Conservation (phyloP, 305 asterid genomes). For the Plantago coronopus region DNA sequence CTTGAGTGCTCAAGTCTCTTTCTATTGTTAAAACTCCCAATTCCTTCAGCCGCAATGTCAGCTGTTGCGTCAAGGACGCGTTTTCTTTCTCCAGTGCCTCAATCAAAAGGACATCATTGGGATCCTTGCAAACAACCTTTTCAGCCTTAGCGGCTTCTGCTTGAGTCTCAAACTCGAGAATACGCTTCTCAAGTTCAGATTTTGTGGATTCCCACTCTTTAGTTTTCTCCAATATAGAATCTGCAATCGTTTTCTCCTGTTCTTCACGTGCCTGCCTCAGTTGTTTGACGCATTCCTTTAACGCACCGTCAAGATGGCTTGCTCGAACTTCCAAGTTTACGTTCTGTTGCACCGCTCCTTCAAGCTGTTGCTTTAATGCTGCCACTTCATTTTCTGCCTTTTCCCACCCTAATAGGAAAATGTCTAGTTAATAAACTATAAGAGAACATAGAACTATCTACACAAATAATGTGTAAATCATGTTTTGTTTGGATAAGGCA, state of each 20-base stretch:
- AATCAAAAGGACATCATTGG: slow-evolving; percentile 29
- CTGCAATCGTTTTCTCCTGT: slow-evolving; percentile 44
- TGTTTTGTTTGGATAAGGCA: too few relatives aligned
- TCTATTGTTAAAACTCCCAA: slow-evolving; percentile 46
- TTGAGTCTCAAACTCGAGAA: slow-evolving; percentile 35
- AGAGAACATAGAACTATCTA: not conserved
- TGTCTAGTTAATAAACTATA: not conserved
- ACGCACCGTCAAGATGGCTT: slow-evolving; percentile 81
- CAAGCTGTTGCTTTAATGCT: slow-evolving; percentile 67
- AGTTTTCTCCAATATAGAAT: slow-evolving; percentile 38
- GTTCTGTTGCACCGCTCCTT: slow-evolving; percentile 67
- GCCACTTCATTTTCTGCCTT: slow-evolving; percentile 76
- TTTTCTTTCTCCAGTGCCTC: slow-evolving; percentile 54
- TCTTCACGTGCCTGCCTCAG: slow-evolving; percentile 69
- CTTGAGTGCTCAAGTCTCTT: slow-evolving; percentile 67
- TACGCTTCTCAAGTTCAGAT: slow-evolving; percentile 52
- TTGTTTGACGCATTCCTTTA: slow-evolving; percentile 77
- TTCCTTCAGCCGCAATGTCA: slow-evolving; percentile 38
- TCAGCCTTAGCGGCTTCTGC: slow-evolving; percentile 28
- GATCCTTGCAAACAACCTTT: slow-evolving; percentile 28
- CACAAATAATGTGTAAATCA: too few relatives aligned
- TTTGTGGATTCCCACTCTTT: slow-evolving; percentile 41
- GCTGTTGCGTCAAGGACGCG: slow-evolving; percentile 46
- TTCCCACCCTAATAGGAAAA: slow-evolving; percentile 69
- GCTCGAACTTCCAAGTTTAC: slow-evolving; percentile 57